phyloP scores from a whole-genome alignment of 2,329 filamentous ascomycete genomes.

The Fusarium sp. region DNA sequence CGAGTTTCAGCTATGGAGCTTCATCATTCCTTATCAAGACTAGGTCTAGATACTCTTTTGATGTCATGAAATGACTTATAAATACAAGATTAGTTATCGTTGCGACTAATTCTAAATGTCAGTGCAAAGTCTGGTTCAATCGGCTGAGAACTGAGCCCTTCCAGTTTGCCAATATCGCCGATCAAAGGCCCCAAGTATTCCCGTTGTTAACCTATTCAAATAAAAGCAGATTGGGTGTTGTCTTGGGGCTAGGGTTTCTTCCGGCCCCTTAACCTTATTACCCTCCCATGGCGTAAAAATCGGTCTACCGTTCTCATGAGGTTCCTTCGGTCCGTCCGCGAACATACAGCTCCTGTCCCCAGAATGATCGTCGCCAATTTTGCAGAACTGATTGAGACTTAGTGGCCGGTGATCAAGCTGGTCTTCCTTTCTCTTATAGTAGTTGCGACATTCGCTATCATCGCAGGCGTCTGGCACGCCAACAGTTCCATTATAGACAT shows the following conservation, averaged over 20 bases:
- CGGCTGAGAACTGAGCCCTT: rapidly evolving
- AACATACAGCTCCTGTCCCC: not conserved
- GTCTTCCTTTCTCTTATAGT: not conserved
- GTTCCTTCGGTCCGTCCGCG: rapidly evolving
- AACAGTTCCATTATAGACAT: not conserved
- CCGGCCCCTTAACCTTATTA: too few species aligned
- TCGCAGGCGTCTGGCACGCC: not conserved
- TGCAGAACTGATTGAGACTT: not conserved
- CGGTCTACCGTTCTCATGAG: too few species aligned
- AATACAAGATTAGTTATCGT: rapidly evolving
- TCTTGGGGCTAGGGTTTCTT: not conserved
- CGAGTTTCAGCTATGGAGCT: not conserved
- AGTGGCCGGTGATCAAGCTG: too few species aligned
- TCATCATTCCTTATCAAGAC: too few species aligned
- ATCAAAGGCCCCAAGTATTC: too few species aligned
- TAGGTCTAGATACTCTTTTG: not conserved
- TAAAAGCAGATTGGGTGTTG: not conserved
- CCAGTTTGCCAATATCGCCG: not conserved
- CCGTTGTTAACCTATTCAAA: rapidly evolving
- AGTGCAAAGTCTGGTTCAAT: rapidly evolving
- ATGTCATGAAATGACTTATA: rapidly evolving
- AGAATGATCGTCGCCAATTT: rapidly evolving
- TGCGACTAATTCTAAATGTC: not conserved
- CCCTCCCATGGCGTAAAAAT: rapidly evolving
- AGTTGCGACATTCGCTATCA: rapidly evolving